Evolutionary conservation across 345 rosid species (phyloP).

Genomic region (Mangifera indica): DNA sequence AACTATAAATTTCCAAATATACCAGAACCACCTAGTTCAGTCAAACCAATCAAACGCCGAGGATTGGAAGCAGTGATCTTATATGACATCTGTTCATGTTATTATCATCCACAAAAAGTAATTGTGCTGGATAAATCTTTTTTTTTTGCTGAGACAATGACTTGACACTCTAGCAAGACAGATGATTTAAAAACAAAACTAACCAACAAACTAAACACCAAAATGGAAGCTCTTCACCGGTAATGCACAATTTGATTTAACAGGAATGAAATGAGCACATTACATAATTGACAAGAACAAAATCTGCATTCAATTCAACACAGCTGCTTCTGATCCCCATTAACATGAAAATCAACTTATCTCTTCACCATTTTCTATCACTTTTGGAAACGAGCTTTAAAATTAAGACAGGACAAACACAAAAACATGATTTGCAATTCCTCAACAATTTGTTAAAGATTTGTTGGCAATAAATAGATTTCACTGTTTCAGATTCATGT

Average conservation of each 20-base stretch:
- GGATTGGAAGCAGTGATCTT: too few species aligned
- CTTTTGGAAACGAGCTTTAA: too few species aligned
- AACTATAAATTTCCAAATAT: too few species aligned
- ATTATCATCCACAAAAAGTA: not conserved
- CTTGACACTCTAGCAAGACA: not conserved
- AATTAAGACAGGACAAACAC: too few species aligned
- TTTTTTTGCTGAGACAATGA: not conserved
- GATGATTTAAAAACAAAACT: not conserved
- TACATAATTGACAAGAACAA: not conserved
- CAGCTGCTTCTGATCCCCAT: not conserved
- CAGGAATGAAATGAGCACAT: not conserved
- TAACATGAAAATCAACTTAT: too few species aligned
- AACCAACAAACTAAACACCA: not conserved
- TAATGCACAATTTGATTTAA: not conserved
- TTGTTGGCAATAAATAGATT: too few species aligned
- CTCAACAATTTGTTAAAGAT: too few species aligned
- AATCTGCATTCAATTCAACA: not conserved
- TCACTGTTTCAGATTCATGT: too few species aligned
- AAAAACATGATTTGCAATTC: too few species aligned
- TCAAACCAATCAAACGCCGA: not conserved
- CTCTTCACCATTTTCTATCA: too few species aligned
- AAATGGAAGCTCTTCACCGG: not conserved
- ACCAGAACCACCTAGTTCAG: too few species aligned
- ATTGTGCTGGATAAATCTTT: not conserved
- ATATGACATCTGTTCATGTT: not conserved